phyloP scores from a whole-genome alignment of 2,329 filamentous ascomycete species.

The Acephala macrosclerotiorum region DNA sequence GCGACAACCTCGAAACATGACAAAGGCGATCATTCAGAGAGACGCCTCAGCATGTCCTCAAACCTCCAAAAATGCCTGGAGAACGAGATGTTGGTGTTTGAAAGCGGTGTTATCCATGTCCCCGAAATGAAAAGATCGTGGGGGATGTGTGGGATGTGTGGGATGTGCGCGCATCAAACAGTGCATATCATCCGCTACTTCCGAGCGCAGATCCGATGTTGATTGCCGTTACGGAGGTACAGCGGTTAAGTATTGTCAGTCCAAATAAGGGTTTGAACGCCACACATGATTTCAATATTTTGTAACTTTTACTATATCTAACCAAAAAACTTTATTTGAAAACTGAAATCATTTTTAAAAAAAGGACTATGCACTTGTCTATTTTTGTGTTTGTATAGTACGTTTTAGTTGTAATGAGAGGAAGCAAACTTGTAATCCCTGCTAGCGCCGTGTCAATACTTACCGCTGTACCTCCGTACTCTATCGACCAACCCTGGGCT shows the following conservation, averaged over 20 bases:
- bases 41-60: background rate
- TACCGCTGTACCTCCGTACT: too few species aligned
- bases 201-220: background rate
- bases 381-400: too few species aligned
- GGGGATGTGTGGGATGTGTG: background rate
- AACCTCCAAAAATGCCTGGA: background rate
- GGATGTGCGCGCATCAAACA: conserved; percentile 1
- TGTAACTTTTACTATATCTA: too few species aligned
- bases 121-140: background rate
- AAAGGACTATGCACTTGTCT: too few species aligned
- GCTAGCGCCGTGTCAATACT: too few species aligned
- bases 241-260: too few species aligned
- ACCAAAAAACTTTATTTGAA: too few species aligned
- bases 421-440: too few species aligned
- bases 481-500: background rate
- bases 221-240: background rate
- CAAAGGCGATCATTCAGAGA: background rate
- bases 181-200: background rate
- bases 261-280: too few species aligned
- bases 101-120: background rate
- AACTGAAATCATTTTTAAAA: too few species aligned
- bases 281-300: too few species aligned
- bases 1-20: background rate
- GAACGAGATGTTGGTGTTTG: conserved; percentile 5
- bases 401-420: too few species aligned